These are phyloP conservation scores for Globisporangium polare DNA, from an alignment of 352 stramenopile genomes.

Conservation along the genomic window DNA sequence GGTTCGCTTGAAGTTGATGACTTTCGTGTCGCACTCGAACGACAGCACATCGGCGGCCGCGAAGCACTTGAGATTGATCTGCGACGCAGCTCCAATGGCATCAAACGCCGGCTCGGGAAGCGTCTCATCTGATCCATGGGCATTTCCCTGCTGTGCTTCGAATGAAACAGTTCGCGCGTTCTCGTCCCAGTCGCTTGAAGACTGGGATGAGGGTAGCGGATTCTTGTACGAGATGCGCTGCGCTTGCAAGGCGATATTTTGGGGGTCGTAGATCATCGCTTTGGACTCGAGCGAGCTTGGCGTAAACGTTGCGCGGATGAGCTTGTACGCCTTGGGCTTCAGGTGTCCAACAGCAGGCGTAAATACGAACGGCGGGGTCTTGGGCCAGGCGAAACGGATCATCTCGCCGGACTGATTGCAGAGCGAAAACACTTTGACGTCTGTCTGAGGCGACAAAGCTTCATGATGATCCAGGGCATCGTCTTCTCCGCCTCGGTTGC, in stretches of 20 bases:
- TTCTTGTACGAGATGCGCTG: slow-evolving; percentile 59
- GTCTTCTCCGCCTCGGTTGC: neutral
- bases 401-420: slow-evolving; percentile 57
- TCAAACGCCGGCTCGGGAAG: slow-evolving; percentile 50
- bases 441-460: slow-evolving; percentile 1
- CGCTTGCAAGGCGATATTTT: slow-evolving; percentile 36
- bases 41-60: slow-evolving; percentile 53
- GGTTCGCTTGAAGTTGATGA: slow-evolving; percentile 71
- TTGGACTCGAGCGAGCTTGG: slow-evolving; percentile 21
- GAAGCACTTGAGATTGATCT: slow-evolving; percentile 55
- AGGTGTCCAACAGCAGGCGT: slow-evolving; percentile 71
- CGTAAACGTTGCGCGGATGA: slow-evolving; percentile 74
- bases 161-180: slow-evolving; percentile 62
- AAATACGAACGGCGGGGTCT: slow-evolving; percentile 61
- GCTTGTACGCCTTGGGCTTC: slow-evolving; percentile 46
- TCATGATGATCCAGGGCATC: slow-evolving; percentile 2
- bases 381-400: slow-evolving; percentile 74
- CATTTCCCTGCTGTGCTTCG: slow-evolving; percentile 15
- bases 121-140: slow-evolving; percentile 18
- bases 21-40: slow-evolving; percentile 58
- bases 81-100: slow-evolving; percentile 24
- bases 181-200: slow-evolving; percentile 73
- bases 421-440: slow-evolving; percentile 75
- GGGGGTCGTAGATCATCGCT: slow-evolving; percentile 30
- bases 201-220: slow-evolving; percentile 1